Evolutionary conservation across 2,329 filamentous ascomycete genomes (phyloP).

Genomic region (Arthrobotrys pseudoclavata): DNA sequence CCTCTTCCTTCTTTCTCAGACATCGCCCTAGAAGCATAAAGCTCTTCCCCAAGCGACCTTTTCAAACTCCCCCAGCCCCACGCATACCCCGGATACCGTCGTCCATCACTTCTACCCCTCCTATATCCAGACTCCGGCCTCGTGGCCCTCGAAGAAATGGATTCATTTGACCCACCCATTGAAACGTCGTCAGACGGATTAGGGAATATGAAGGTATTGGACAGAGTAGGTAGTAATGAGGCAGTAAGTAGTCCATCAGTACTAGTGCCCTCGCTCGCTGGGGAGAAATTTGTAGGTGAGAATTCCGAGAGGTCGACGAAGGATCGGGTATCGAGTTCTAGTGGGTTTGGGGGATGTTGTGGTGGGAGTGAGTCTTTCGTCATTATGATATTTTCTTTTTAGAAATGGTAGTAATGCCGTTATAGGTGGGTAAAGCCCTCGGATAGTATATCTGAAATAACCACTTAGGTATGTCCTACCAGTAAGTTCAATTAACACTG

Average conservation of each 20-base stretch:
- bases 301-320: conserved; percentile 17
- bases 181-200: neutral
- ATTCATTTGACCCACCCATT: neutral
- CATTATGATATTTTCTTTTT: neutral
- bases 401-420: too few species aligned
- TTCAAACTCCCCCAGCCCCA: neutral
- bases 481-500: too few species aligned
- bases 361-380: conserved; percentile 6
- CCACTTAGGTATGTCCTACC: neutral
- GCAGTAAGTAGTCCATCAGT: conserved; percentile 8
- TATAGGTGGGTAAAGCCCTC: neutral
- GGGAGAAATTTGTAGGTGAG: conserved; percentile 8
- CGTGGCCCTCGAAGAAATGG: neutral
- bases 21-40: neutral
- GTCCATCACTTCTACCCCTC: neutral
- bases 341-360: neutral
- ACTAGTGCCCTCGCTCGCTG: conserved; percentile 2
- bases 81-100: neutral
- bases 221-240: conserved; percentile 17
- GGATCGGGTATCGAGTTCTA: conserved; percentile 5
- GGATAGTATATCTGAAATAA: too few species aligned
- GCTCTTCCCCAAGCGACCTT: neutral
- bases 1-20: neutral
- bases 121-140: neutral
- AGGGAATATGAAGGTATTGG: conserved; percentile 17